These are phyloP conservation scores for Sporopachydermia quercuum DNA, from an alignment of 805 yeast species.

Conservation along the genomic window DNA sequence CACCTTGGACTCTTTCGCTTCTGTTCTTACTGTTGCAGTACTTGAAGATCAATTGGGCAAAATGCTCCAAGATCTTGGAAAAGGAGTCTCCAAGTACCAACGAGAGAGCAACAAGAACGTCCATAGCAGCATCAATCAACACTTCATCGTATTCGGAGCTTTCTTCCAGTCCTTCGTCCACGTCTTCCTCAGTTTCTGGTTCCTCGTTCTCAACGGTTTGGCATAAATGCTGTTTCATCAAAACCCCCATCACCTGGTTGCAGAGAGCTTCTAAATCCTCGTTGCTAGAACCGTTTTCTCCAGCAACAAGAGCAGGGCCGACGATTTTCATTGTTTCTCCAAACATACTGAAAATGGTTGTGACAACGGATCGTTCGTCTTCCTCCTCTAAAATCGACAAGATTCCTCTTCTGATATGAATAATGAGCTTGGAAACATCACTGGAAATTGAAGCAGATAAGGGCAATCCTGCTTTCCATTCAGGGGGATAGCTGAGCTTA, in stretches of 20 bases:
- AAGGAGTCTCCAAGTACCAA: slow-evolving; percentile 70
- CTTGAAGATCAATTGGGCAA: slow-evolving; percentile 46
- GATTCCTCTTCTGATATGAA: slow-evolving; percentile 53
- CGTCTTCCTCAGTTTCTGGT: slow-evolving; percentile 36
- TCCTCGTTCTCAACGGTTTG: slow-evolving; percentile 63
- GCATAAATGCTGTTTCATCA: slow-evolving; percentile 74
- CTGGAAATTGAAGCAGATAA: slow-evolving; percentile 38
- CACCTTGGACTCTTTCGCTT: slow-evolving; percentile 66
- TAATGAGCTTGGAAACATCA: slow-evolving; percentile 41
- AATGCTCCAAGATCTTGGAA: slow-evolving; percentile 51
- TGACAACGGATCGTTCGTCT: slow-evolving; percentile 71
- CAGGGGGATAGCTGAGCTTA: slow-evolving; percentile 11
- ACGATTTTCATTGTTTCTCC: slow-evolving; percentile 50
- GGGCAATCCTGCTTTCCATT: slow-evolving; percentile 21
- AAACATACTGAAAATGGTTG: slow-evolving; percentile 59
- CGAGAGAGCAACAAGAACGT: slow-evolving; percentile 67
- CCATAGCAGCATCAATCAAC: slow-evolving; percentile 72
- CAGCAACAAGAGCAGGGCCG: slow-evolving; percentile 56
- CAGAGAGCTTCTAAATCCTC: slow-evolving; percentile 52
- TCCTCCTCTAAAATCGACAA: slow-evolving; percentile 56
- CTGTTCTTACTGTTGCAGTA: slow-evolving; percentile 48
- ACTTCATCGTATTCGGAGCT: slow-evolving; percentile 41
- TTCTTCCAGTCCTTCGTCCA: slow-evolving; percentile 24
- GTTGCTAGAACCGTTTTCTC: slow-evolving; percentile 42
- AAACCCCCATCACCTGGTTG: slow-evolving; percentile 50